Evolutionary conservation across 2,329 filamentous ascomycete genomes (phyloP).

Genomic region (Immersiporthe knoxdaviesiana): DNA sequence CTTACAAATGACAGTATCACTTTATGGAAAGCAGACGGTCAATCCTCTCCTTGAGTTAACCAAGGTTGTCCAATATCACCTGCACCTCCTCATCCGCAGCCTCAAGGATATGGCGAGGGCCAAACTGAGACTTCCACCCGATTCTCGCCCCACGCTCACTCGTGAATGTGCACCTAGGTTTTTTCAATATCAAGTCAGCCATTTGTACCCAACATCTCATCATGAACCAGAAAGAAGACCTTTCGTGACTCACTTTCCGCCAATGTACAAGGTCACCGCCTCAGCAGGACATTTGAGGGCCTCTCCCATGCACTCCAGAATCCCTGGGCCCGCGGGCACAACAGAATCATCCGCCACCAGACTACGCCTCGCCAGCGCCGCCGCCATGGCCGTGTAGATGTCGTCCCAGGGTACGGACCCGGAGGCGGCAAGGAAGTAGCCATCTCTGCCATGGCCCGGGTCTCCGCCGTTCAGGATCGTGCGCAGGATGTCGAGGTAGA

Average conservation of each 20-base stretch:
- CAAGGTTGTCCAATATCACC: constrained; percentile 38
- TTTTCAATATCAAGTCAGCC: constrained; percentile 7
- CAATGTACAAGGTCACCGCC: constrained; percentile 45
- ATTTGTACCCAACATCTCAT: too few species aligned
- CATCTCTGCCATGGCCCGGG: constrained; percentile 45
- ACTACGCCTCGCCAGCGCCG: constrained; percentile 43
- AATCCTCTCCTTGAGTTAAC: background rate
- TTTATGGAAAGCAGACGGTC: background rate
- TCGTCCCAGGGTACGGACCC: constrained; percentile 55
- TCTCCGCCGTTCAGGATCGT: constrained; percentile 46
- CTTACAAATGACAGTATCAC: too few species aligned
- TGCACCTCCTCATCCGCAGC: constrained; percentile 50
- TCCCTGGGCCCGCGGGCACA: constrained; percentile 39
- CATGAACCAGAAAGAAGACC: background rate
- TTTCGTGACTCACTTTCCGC: constrained; percentile 46
- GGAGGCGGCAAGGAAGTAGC: constrained; percentile 54
- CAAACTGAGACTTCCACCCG: constrained; percentile 50
- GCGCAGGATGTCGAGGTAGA: constrained; percentile 51
- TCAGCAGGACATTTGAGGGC: constrained; percentile 41
- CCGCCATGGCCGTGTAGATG: constrained; percentile 51
- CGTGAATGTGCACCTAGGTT: constrained; percentile 48
- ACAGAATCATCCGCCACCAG: constrained; percentile 45
- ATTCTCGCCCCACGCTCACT: constrained; percentile 45
- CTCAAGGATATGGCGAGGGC: constrained; percentile 50
- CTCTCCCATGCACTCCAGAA: constrained; percentile 45